Conservation (phyloP, 306 rosid genomes). For the Elaeagnus macrophylla region DNA sequence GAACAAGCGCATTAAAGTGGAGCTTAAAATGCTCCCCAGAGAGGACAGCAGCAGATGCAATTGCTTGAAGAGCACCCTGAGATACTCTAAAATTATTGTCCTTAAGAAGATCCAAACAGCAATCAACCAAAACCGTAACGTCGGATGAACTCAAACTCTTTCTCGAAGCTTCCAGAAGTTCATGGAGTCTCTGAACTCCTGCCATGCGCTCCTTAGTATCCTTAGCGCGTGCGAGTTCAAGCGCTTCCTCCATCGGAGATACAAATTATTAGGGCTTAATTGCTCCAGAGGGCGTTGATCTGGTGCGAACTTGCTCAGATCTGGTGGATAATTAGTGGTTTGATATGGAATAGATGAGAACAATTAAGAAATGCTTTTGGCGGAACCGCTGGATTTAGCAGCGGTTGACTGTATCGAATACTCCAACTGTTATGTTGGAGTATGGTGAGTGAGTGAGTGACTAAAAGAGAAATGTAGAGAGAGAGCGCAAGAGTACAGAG, state of each 20-base stretch:
- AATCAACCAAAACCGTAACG: constrained; percentile 69
- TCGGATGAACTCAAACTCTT: constrained; percentile 69
- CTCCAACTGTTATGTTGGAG: too few relatives aligned
- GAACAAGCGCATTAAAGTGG: constrained; percentile 90
- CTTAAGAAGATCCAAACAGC: constrained; percentile 89
- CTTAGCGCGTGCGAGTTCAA: constrained; percentile 89
- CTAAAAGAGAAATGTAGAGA: too few relatives aligned
- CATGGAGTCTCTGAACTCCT: constrained; percentile 87
- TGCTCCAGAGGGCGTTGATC: constrained; percentile 21
- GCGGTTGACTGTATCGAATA: too few relatives aligned
- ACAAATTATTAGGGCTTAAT: constrained; percentile 2
- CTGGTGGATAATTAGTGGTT: constrained; percentile 19
- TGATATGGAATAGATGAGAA: background rate
- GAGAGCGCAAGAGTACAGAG: too few relatives aligned
- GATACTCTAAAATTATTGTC: constrained; percentile 88
- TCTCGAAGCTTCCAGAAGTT: constrained; percentile 76
- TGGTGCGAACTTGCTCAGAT: constrained; percentile 30
- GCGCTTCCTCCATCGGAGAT: constrained; percentile 74
- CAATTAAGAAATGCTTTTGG: too few relatives aligned
- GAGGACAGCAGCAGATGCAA: constrained; percentile 94
- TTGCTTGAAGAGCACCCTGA: constrained; percentile 85
- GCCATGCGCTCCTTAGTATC: constrained; percentile 98
- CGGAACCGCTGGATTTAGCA: too few relatives aligned
- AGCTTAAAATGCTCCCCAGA: constrained; percentile 89
- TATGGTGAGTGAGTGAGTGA: too few relatives aligned